These are phyloP conservation scores for Alisma plantagoaquatica DNA, from an alignment of 106 monocot genomes.

Conservation along the genomic window DNA sequence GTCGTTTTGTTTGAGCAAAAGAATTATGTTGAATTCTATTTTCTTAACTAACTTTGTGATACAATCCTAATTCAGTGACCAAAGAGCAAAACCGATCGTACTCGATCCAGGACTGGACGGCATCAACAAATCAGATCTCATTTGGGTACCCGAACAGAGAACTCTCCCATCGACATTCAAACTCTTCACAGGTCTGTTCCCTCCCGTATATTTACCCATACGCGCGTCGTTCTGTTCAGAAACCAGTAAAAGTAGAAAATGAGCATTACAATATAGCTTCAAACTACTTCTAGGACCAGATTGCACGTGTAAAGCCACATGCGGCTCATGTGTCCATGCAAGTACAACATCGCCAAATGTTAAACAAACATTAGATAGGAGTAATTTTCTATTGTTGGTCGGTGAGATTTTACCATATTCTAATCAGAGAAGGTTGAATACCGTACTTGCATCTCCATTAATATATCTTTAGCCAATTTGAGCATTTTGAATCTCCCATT, in stretches of 20 bases:
- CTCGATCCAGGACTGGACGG: slow-evolving; percentile 60
- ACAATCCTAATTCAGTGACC: slow-evolving; percentile 34
- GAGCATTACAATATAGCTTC: no score
- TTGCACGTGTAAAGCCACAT: not conserved
- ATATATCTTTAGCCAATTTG: no score
- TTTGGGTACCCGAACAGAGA: slow-evolving; percentile 52
- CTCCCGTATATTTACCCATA: not conserved
- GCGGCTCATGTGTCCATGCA: not conserved
- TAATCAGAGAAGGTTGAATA: no score
- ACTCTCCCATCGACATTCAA: slow-evolving; percentile 70
- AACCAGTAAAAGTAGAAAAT: no score
- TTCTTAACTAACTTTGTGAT: not conserved
- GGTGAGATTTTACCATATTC: no score
- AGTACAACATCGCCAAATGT: not conserved
- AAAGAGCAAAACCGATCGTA: slow-evolving; percentile 74
- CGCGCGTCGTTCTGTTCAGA: not conserved
- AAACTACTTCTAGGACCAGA: not conserved
- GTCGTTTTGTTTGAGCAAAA: not conserved
- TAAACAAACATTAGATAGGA: not conserved
- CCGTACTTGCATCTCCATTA: no score
- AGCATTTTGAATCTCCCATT: no score
- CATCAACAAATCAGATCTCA: slow-evolving; percentile 67
- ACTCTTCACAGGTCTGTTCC: slow-evolving; percentile 74
- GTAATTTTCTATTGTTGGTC: no score
- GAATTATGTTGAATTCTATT: slow-evolving; percentile 4